These are phyloP conservation scores for Pseudozyma sp. DNA, from an alignment of 1,284 basidiomycete genomes.

Conservation along the genomic window DNA sequence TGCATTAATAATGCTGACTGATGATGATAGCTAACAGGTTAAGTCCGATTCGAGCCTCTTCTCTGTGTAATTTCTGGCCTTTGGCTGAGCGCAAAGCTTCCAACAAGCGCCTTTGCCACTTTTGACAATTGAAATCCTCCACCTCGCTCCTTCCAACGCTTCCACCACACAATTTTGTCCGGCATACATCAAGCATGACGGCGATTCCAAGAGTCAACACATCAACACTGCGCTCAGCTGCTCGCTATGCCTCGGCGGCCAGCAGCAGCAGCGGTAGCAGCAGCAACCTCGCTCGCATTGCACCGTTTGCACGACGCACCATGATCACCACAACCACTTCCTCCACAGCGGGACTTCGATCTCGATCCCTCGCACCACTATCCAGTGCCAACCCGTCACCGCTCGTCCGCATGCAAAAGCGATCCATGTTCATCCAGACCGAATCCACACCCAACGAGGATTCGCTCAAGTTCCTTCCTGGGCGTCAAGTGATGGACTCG, in stretches of 20 bases:
- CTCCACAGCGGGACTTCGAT: background rate
- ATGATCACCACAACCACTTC: constrained; percentile 15
- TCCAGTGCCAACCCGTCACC: background rate
- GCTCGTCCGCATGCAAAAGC: constrained; percentile 20
- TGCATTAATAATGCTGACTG: constrained; percentile 26
- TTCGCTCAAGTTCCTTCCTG: constrained; percentile 97
- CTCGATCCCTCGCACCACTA: background rate
- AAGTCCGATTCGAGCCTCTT: constrained; percentile 7
- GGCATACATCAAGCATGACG: constrained; percentile 15
- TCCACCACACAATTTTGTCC: background rate
- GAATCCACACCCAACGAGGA: constrained; percentile 97
- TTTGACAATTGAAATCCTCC: background rate
- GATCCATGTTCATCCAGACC: constrained; percentile 72
- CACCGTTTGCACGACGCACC: constrained; percentile 10
- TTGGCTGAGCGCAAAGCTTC: constrained; percentile 1
- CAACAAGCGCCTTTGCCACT: constrained; percentile 12
- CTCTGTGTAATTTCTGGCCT: no score
- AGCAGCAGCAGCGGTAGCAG: constrained; percentile 13
- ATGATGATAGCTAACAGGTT: constrained; percentile 7
- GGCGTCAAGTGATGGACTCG: constrained; percentile 84
- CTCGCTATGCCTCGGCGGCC: constrained; percentile 8
- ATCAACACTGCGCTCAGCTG: constrained; percentile 17
- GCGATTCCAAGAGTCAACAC: constrained; percentile 19
- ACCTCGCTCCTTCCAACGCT: background rate
- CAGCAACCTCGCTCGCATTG: constrained; percentile 4